Conservation (phyloP, 768 basidiomycete species). For the Hemileccinum impolitum region DNA sequence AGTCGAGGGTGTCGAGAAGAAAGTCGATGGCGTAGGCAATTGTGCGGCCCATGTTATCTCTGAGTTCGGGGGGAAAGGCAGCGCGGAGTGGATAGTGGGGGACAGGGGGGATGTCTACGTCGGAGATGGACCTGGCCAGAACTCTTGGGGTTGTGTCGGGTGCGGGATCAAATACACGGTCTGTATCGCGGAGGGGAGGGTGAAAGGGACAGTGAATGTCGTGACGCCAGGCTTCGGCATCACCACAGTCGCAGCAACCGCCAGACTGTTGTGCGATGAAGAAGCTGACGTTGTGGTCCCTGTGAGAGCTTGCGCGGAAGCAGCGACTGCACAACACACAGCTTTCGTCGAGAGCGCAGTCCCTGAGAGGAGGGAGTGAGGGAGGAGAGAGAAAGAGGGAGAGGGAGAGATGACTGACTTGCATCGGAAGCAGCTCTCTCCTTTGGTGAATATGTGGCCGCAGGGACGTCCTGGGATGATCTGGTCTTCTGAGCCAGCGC, state of each 20-base stretch:
- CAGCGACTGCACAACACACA: conserved; percentile 89
- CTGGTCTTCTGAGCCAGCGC: conserved; percentile 58
- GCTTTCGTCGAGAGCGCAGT: conserved; percentile 86
- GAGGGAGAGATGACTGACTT: conserved; percentile 66
- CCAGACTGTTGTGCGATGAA: conserved; percentile 90
- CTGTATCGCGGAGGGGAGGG: conserved; percentile 43
- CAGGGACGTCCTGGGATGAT: conserved; percentile 71
- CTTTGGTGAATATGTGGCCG: conserved; percentile 83
- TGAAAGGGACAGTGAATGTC: conserved; percentile 72
- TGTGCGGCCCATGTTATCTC: conserved; percentile 70
- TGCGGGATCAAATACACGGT: conserved; percentile 11
- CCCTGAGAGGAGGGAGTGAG: conserved; percentile 45
- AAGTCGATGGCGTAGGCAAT: conserved; percentile 80
- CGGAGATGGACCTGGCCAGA: conserved; percentile 38
- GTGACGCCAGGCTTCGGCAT: conserved; percentile 80
- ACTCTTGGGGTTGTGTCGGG: conserved; percentile 41
- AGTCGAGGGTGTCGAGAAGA: conserved; percentile 77
- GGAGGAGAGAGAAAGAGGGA: neutral
- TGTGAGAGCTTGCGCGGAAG: conserved; percentile 85
- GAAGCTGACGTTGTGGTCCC: conserved; percentile 88
- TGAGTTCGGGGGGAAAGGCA: conserved; percentile 59
- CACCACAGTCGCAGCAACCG: conserved; percentile 95
- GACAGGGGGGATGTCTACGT: conserved; percentile 55
- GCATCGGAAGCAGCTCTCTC: conserved; percentile 92
- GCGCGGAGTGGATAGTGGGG: conserved; percentile 57